phyloP scores from a whole-genome alignment of 2,329 filamentous ascomycete species.

The Hymenoscyphus fructigenus region DNA sequence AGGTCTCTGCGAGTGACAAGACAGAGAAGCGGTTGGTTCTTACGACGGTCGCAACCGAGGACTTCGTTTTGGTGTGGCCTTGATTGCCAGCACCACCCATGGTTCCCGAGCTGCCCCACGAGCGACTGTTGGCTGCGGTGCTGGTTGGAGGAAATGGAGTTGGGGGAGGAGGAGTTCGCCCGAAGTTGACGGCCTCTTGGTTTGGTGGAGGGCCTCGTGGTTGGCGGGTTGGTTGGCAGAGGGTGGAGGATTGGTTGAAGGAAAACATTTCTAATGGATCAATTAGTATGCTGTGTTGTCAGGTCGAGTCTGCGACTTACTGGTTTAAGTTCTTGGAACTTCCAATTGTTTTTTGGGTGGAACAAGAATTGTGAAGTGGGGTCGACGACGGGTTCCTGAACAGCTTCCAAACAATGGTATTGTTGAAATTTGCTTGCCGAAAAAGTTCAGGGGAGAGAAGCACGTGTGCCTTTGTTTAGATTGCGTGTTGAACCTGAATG shows the following conservation, averaged over 20 bases:
- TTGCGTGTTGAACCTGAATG: neutral
- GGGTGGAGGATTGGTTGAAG: neutral
- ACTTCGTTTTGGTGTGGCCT: neutral
- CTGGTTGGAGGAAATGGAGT: neutral
- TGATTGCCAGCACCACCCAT: neutral
- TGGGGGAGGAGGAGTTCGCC: neutral
- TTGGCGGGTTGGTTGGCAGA: neutral
- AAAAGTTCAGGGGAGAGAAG: neutral
- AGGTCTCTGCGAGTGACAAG: neutral
- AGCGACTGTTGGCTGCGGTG: neutral
- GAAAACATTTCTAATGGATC: neutral
- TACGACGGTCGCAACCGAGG: neutral
- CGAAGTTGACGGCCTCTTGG: constrained; percentile 6
- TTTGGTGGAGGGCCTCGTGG: neutral
- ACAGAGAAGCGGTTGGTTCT: neutral
- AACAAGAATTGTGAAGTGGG: too few species aligned
- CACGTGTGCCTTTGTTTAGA: neutral
- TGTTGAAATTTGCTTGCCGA: neutral
- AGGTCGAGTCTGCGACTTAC: neutral
- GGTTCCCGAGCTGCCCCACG: neutral
- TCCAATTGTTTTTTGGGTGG: neutral
- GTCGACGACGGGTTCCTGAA: neutral
- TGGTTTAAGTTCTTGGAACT: neutral
- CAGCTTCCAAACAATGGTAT: neutral
- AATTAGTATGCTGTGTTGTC: neutral